Evolutionary conservation across 2,329 filamentous ascomycete species (phyloP).

Genomic region (Huntiella decipiens): DNA sequence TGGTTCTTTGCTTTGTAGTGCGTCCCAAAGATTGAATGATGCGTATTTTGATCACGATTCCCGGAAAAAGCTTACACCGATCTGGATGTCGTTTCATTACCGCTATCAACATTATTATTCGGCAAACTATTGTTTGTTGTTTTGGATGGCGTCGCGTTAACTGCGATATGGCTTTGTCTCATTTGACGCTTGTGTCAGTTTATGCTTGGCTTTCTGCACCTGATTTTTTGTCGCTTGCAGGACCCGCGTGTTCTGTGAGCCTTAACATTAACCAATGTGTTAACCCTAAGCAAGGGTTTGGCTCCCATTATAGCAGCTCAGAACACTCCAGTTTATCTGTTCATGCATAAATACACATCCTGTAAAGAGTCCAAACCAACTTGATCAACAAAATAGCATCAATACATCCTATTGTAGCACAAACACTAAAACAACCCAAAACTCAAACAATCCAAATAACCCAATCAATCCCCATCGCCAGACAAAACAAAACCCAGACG

Average conservation of each 20-base stretch:
- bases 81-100: slow-evolving; percentile 38
- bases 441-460: not conserved
- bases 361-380: not conserved
- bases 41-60: slow-evolving; percentile 33
- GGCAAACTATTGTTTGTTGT: too few relatives aligned
- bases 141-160: not conserved
- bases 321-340: too few relatives aligned
- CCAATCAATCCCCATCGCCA: not conserved
- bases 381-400: not conserved
- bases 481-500: not conserved
- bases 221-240: not conserved
- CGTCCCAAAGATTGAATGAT: slow-evolving; percentile 13
- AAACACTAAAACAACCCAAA: slow-evolving; percentile 1
- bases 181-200: not conserved
- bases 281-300: not conserved
- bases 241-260: not conserved
- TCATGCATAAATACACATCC: too few relatives aligned
- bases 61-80: slow-evolving; percentile 21
- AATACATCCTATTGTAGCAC: not conserved
- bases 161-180: not conserved
- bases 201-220: not conserved
- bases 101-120: slow-evolving; percentile 30
- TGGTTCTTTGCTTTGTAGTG: slow-evolving; percentile 13
- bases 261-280: not conserved
- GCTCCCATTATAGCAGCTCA: too few relatives aligned